Evolutionary conservation across 164 flowering plant species (phyloP).

Genomic region (Echeveria elegans): DNA sequence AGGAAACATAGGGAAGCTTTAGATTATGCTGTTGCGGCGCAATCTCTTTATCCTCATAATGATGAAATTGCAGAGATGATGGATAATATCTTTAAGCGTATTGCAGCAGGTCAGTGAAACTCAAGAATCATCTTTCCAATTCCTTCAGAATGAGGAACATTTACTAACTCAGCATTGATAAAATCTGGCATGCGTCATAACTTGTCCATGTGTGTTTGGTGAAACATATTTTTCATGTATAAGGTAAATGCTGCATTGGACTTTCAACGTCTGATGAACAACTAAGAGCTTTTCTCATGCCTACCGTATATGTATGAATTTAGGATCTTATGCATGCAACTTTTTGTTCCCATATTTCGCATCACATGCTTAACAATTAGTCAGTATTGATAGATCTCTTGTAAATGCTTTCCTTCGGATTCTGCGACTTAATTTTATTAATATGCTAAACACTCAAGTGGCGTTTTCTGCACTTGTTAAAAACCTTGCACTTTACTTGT

Average conservation of each 20-base stretch:
- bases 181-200: neutral
- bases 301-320: neutral
- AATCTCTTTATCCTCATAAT: constrained; percentile 53
- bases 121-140: neutral
- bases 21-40: constrained; percentile 70
- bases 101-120: constrained; percentile 58
- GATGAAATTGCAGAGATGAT: constrained; percentile 48
- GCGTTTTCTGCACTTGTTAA: neutral
- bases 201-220: neutral
- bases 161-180: neutral
- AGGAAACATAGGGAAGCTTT: constrained; percentile 74
- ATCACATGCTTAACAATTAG: neutral
- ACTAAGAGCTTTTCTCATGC: neutral
- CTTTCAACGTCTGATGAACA: neutral
- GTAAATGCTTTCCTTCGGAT: neutral
- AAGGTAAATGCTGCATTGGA: neutral
- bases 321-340: neutral
- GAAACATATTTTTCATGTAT: neutral
- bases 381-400: too few relatives aligned
- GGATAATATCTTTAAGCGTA: constrained; percentile 40
- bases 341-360: neutral
- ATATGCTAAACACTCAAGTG: neutral
- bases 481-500: constrained; percentile 8
- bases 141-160: neutral
- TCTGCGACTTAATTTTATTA: neutral